A percentile compares a stretch with the other conserved stretches of the same genome.
Conservation (phyloP, 371 early-diverging fungal genomes). For the Actinomucor elegans region DNA sequence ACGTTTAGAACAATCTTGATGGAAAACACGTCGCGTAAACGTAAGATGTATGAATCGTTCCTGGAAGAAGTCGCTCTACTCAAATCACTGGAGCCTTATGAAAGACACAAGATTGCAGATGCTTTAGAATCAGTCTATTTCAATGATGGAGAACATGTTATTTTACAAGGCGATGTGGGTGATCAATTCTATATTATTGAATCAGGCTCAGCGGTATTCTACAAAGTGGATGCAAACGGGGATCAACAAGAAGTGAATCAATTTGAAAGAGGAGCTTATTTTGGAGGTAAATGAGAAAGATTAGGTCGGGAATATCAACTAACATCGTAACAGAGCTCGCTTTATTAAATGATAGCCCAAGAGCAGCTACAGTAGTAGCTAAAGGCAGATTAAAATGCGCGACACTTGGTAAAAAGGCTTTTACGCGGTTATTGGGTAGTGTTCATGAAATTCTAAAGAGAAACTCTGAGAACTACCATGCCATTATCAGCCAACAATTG, state of each 20-base stretch:
- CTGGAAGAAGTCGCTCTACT: slow-evolving; percentile 72
- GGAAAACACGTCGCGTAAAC: slow-evolving; percentile 71
- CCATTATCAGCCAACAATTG: slow-evolving; percentile 27
- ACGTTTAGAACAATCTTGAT: slow-evolving; percentile 79
- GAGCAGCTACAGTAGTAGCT: slow-evolving; percentile 85
- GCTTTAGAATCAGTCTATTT: slow-evolving; percentile 71
- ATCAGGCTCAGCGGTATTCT: slow-evolving; percentile 72
- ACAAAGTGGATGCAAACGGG: slow-evolving; percentile 57
- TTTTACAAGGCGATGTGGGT: slow-evolving; percentile 70
- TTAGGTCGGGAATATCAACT: background rate
- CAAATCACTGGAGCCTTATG: slow-evolving; percentile 65
- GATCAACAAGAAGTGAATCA: slow-evolving; percentile 76
- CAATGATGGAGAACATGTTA: slow-evolving; percentile 65
- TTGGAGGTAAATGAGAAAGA: slow-evolving; percentile 78
- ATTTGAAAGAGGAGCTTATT: slow-evolving; percentile 88
- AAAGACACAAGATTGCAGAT: slow-evolving; percentile 82
- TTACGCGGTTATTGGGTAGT: slow-evolving; percentile 88
- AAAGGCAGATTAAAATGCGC: slow-evolving; percentile 88
- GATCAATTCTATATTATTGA: slow-evolving; percentile 78
- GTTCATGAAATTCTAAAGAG: slow-evolving; percentile 87
- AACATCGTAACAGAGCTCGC: slow-evolving; percentile 70
- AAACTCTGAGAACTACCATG: slow-evolving; percentile 77
- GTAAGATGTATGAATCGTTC: slow-evolving; percentile 77
- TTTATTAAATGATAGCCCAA: slow-evolving; percentile 82
- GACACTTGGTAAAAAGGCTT: slow-evolving; percentile 86